Conservation (phyloP, 2,329 filamentous ascomycete genomes). For the Fusarium sp. region DNA sequence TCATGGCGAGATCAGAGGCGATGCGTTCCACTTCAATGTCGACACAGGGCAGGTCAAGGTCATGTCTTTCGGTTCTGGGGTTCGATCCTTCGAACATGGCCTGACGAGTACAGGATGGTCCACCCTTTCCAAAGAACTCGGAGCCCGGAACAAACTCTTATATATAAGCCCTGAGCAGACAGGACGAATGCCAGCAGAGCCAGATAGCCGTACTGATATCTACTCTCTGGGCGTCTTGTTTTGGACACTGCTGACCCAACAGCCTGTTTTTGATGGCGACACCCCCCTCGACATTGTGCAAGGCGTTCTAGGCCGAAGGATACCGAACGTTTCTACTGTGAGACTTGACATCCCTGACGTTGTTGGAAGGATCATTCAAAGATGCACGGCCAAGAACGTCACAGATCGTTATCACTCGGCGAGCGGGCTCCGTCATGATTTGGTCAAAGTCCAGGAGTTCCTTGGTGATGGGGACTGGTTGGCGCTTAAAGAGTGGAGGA, state of each 20-base stretch:
- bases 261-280: constrained; percentile 82
- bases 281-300: constrained; percentile 92
- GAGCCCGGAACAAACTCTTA: constrained; percentile 88
- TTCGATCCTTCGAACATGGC: constrained; percentile 90
- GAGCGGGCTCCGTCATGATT: constrained; percentile 85
- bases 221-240: constrained; percentile 92
- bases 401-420: constrained; percentile 90
- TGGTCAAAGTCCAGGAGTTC: constrained; percentile 79
- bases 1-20: constrained; percentile 90
- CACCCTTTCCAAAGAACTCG: constrained; percentile 82
- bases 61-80: constrained; percentile 86
- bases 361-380: constrained; percentile 85
- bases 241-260: constrained; percentile 85
- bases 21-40: constrained; percentile 88
- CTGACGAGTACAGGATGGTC: constrained; percentile 90
- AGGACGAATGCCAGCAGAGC: constrained; percentile 90
- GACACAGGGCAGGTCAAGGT: constrained; percentile 81
- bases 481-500: constrained; percentile 78
- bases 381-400: constrained; percentile 91
- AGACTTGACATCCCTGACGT: constrained; percentile 88
- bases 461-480: constrained; percentile 80
- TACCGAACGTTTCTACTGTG: constrained; percentile 81
- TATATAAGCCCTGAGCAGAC: constrained; percentile 97
- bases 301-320: constrained; percentile 82
- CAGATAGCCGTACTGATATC: constrained; percentile 91